Evolutionary conservation across 495 filamentous ascomycete species (phyloP), one percentile per base, ranked within the genome.

Genomic region (Cercophora sp.): DNA sequence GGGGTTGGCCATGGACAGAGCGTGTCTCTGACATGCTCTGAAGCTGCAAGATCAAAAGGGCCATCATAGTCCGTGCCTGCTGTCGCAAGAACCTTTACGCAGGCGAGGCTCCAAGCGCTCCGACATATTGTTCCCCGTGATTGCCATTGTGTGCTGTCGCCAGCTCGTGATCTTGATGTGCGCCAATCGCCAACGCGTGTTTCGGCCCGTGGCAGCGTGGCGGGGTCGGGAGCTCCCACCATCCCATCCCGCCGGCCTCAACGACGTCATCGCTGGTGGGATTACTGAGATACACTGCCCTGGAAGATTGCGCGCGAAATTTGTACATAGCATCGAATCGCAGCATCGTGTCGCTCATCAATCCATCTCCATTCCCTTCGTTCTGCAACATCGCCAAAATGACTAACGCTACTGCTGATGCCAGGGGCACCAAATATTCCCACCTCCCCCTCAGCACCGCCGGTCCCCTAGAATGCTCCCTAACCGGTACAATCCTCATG

Each of bases 381-480:
- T 13, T 19, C 24, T 32, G 8, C 16, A 15, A 32, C 15, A 19
- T 5, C 20, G 23, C 3, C 25, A 48, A 35, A 9, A 31, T 60
- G 64, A 23, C 67, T 13, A 52, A 59, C 19, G 31, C 6, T 20
- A 22, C 8, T 10, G 16, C 40, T 43, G 16, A n/a, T n/a, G n/a
- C n/a, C n/a, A n/a, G n/a, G n/a, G n/a, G 63, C 67, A 27, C 70
- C 37, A 81, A 77, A 57, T 86, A 82, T 58, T 69, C 72, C 0
- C 66, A 84, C 56, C 74, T 89, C 8, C 83, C 82, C 6, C 72
- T 87, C 18, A 80, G 78, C 41, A 81, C 83, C 3, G 79, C 71
- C 20, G 83, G 86, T 1, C 82, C 85, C 0, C 71, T 84, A 54
- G 78, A 82, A 53, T 84, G 81, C 60, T 76, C 79, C 8, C 69